Conservation (phyloP, 2,329 filamentous ascomycete genomes). For the Ascochyta lentis region DNA sequence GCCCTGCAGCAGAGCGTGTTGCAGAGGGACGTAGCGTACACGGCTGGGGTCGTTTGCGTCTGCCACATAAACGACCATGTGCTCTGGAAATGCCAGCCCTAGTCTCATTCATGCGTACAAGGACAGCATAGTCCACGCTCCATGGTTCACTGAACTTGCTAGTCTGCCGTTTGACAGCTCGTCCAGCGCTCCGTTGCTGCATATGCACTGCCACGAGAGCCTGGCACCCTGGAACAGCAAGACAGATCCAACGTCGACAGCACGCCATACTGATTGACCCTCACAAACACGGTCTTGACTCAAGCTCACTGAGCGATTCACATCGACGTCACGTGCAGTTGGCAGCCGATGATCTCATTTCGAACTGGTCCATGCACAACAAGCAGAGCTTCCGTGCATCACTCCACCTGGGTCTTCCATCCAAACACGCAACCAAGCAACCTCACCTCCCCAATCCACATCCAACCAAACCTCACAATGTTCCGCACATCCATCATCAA, state of each 20-base stretch:
- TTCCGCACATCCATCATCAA: slow-evolving; percentile 50
- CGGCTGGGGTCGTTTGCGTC: background rate
- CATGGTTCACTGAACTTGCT: background rate
- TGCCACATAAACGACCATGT: background rate
- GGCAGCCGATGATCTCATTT: slow-evolving; percentile 23
- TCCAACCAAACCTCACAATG: slow-evolving; percentile 35
- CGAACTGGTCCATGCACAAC: background rate
- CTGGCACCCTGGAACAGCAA: background rate
- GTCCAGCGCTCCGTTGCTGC: background rate
- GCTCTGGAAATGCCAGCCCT: background rate
- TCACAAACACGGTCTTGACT: background rate
- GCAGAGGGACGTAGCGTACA: background rate
- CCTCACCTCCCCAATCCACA: slow-evolving; percentile 19
- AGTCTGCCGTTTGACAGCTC: background rate
- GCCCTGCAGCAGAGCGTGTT: background rate
- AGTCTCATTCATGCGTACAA: background rate
- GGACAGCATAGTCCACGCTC: background rate
- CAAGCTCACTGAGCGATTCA: background rate
- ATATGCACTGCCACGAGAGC: background rate
- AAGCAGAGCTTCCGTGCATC: slow-evolving; percentile 8
- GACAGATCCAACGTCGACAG: background rate
- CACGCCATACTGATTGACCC: background rate
- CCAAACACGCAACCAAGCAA: slow-evolving; percentile 19
- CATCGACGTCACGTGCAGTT: background rate
- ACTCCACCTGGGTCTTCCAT: slow-evolving; percentile 8